Conservation (phyloP, 2,329 filamentous ascomycete species). For the Bertia moriformis region DNA sequence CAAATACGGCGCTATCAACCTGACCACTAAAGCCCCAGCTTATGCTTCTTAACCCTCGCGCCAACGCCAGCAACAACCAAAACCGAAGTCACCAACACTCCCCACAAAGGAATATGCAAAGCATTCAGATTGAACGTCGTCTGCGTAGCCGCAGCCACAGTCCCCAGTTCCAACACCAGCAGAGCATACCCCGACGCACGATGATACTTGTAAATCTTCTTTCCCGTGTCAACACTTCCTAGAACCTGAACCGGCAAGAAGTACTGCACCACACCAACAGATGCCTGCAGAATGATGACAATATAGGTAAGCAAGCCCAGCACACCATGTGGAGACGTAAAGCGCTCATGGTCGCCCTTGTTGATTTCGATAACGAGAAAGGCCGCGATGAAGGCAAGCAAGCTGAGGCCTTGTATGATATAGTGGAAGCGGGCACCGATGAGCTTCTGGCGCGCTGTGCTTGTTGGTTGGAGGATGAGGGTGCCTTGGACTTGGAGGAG, state of each 20-base stretch:
- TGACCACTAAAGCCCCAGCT: background rate
- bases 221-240: background rate
- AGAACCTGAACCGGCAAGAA: slow-evolving; percentile 1
- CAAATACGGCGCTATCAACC: too few species aligned
- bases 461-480: background rate
- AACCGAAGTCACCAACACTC: background rate
- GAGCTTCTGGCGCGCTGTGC: background rate
- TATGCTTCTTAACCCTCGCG: background rate
- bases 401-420: background rate
- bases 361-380: background rate
- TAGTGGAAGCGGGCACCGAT: background rate
- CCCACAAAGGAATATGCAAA: background rate
- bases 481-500: slow-evolving; percentile 1
- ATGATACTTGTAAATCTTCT: background rate
- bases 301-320: background rate
- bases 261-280: background rate
- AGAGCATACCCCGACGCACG: background rate
- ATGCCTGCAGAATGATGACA: background rate
- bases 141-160: background rate
- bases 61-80: background rate
- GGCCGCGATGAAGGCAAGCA: background rate
- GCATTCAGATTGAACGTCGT: background rate
- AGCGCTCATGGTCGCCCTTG: background rate
- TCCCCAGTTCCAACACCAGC: background rate
- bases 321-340: background rate